phyloP scores from a whole-genome alignment of 164 flowering plant genomes.

The Platanus orientalis region DNA sequence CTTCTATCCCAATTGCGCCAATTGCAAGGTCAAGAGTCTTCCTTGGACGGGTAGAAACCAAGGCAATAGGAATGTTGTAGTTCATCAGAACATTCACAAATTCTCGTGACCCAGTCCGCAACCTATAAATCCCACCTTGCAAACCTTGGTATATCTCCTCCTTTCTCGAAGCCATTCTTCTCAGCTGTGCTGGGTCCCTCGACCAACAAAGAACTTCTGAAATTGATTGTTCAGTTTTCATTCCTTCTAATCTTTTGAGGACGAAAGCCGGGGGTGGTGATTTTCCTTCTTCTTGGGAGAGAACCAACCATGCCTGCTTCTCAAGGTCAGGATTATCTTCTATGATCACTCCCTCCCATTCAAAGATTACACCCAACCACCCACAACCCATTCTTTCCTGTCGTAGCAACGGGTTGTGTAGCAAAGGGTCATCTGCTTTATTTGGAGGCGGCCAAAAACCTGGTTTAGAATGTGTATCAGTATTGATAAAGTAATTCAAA shows the following conservation, averaged over 20 bases:
- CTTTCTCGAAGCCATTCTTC: slow-evolving; percentile 67
- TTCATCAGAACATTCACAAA: slow-evolving; percentile 69
- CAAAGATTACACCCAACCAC: too few species aligned
- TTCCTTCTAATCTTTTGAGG: slow-evolving; percentile 68
- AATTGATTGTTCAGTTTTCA: slow-evolving; percentile 95
- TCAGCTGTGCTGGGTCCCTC: slow-evolving; percentile 61
- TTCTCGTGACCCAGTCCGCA: slow-evolving; percentile 73
- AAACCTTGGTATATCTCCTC: slow-evolving; percentile 79
- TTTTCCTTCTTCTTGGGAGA: too few species aligned
- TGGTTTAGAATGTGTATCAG: too few species aligned
- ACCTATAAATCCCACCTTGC: slow-evolving; percentile 68
- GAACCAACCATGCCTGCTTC: slow-evolving; percentile 26
- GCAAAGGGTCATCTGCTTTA: too few species aligned
- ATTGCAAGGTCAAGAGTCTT: slow-evolving; percentile 62
- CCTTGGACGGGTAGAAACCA: slow-evolving; percentile 86
- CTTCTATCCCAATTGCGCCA: slow-evolving; percentile 57
- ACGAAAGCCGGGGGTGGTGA: too few species aligned
- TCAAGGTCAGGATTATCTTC: slow-evolving; percentile 53
- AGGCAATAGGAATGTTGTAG: slow-evolving; percentile 85
- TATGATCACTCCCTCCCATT: too few species aligned
- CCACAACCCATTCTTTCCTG: slow-evolving; percentile 46
- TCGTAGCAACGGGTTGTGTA: too few species aligned
- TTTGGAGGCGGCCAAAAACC: too few species aligned
- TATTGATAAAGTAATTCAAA: too few species aligned
- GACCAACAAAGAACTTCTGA: slow-evolving; percentile 98